Percentiles rank a stretch among this genome's conserved stretches.
Evolutionary conservation across 2,329 filamentous ascomycete species (phyloP).

Genomic region (Chalaropsis ovoidea): DNA sequence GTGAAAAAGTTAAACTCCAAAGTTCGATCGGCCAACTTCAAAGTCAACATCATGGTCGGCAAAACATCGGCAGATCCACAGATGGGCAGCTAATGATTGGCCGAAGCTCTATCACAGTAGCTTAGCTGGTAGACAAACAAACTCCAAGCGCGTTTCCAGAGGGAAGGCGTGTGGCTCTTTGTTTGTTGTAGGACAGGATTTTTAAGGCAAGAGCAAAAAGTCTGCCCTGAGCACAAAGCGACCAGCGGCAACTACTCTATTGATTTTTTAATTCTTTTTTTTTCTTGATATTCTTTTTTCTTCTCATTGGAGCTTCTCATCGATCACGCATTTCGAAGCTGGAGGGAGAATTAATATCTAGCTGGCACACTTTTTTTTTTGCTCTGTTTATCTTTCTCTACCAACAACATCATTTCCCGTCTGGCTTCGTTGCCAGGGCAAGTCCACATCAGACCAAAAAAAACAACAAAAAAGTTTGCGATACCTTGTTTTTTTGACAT

Average conservation of each 20-base stretch:
- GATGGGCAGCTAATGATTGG: neutral
- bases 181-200: constrained; percentile 12
- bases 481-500: constrained; percentile 2
- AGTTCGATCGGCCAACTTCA: neutral
- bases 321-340: neutral
- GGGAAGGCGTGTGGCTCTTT: neutral
- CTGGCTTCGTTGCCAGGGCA: constrained; percentile 9
- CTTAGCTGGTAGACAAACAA: neutral
- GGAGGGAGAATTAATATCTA: neutral
- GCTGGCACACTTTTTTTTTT: neutral
- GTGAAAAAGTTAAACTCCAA: neutral
- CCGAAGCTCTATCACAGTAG: neutral
- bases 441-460: neutral
- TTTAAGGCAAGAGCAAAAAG: constrained; percentile 6
- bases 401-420: neutral
- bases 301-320: neutral
- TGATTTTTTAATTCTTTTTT: neutral
- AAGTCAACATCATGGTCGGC: neutral
- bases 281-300: neutral
- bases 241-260: neutral
- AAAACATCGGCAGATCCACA: neutral
- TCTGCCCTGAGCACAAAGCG: neutral
- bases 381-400: neutral
- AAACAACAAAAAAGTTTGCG: constrained; percentile 8
- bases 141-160: neutral